Percentiles rank a stretch among this genome's conserved stretches.
These are phyloP conservation scores for Grosmannia huntii DNA, from an alignment of 2,329 filamentous ascomycete genomes.

Conservation along the genomic window DNA sequence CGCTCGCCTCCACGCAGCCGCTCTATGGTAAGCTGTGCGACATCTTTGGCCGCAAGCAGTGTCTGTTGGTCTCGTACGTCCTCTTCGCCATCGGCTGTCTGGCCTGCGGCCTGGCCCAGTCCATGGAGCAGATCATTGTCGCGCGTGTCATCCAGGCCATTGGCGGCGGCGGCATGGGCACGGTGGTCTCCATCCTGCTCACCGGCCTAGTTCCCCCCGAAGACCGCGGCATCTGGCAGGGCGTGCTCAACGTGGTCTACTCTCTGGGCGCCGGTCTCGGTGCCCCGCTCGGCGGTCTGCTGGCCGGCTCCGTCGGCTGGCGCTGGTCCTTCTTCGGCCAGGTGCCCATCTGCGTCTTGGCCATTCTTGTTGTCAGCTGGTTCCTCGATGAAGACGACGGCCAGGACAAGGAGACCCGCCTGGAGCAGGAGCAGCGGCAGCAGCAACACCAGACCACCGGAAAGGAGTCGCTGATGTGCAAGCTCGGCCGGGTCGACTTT, in stretches of 20 bases:
- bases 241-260: constrained; percentile 58
- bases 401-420: not conserved
- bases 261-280: constrained; percentile 53
- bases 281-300: constrained; percentile 17
- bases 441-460: not conserved
- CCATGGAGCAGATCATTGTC: constrained; percentile 11
- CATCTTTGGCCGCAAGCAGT: constrained; percentile 56
- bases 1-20: constrained; percentile 61
- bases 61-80: constrained; percentile 44
- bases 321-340: constrained; percentile 1
- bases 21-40: constrained; percentile 34
- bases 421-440: not conserved
- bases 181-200: constrained; percentile 54
- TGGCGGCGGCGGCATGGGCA: constrained; percentile 62
- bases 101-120: constrained; percentile 45
- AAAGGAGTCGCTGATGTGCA: not conserved
- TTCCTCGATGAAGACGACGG: not conserved
- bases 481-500: not conserved
- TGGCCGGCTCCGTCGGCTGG: not conserved
- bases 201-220: constrained; percentile 58
- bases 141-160: constrained; percentile 39
- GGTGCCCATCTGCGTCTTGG: not conserved
- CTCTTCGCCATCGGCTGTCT: constrained; percentile 22
- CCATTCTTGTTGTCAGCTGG: not conserved
- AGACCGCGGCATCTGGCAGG: constrained; percentile 62